phyloP scores from a whole-genome alignment of 768 basidiomycete genomes.

The Butyriboletus loyo region DNA sequence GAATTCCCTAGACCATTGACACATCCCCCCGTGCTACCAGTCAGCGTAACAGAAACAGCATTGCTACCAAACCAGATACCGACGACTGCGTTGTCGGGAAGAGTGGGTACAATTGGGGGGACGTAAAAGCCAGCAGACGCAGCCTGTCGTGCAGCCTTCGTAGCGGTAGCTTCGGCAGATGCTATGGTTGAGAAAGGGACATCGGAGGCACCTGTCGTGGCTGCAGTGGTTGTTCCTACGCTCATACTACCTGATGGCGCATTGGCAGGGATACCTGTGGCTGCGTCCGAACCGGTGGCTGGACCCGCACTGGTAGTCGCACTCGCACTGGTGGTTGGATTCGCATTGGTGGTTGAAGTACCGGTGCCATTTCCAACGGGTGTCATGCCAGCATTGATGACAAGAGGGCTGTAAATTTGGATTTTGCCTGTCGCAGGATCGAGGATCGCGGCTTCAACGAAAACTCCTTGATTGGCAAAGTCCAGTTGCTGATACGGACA shows the following conservation, averaged over 20 bases:
- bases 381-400: slow-evolving; percentile 28
- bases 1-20: slow-evolving; percentile 24
- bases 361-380: slow-evolving; percentile 8
- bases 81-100: slow-evolving; percentile 23
- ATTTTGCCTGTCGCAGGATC: slow-evolving; percentile 27
- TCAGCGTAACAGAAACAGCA: slow-evolving; percentile 20
- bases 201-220: neutral
- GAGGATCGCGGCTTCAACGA: slow-evolving; percentile 29
- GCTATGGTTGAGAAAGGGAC: neutral
- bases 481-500: slow-evolving; percentile 21
- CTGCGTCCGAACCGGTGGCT: neutral
- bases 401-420: slow-evolving; percentile 29
- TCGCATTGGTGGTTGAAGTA: neutral
- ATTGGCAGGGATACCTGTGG: neutral
- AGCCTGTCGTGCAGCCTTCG: slow-evolving; percentile 9
- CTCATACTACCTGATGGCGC: neutral
- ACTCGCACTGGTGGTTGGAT: neutral
- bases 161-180: neutral
- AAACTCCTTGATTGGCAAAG: slow-evolving; percentile 23
- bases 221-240: neutral
- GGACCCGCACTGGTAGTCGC: neutral
- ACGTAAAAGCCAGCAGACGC: slow-evolving; percentile 19
- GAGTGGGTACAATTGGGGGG: slow-evolving; percentile 21
- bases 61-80: slow-evolving; percentile 31
- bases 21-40: slow-evolving; percentile 19